These are phyloP conservation scores for Starmerella khaoyaiensis DNA, from an alignment of 805 yeast species.

Conservation along the genomic window DNA sequence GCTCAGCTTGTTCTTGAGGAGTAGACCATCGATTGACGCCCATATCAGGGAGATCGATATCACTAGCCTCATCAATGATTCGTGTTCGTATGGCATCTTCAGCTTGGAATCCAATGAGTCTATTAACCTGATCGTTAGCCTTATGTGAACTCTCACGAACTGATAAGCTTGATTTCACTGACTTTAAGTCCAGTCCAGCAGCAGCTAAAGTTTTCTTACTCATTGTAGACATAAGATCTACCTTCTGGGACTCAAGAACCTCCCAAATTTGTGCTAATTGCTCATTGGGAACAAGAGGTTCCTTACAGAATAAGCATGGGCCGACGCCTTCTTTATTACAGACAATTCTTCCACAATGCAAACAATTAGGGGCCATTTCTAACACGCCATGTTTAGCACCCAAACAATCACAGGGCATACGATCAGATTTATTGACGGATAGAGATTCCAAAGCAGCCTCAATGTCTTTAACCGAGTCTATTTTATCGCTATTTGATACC, in stretches of 20 bases:
- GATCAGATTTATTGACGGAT: slow-evolving; percentile 32
- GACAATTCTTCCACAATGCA: slow-evolving; percentile 86
- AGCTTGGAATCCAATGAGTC: slow-evolving; percentile 64
- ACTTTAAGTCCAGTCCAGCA: slow-evolving; percentile 26
- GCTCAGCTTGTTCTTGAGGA: slow-evolving; percentile 75
- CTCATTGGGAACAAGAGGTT: slow-evolving; percentile 46
- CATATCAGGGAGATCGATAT: slow-evolving; percentile 53
- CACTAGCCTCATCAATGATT: slow-evolving; percentile 87
- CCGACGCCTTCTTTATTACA: slow-evolving; percentile 84
- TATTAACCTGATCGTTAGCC: slow-evolving; percentile 67
- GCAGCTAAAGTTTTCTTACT: slow-evolving; percentile 30
- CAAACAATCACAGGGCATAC: slow-evolving; percentile 59
- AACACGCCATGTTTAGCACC: slow-evolving; percentile 80
- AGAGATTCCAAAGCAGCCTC: slow-evolving; percentile 47
- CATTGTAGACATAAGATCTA: slow-evolving; percentile 27
- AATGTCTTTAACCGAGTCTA: slow-evolving; percentile 49
- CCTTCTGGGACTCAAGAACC: slow-evolving; percentile 46
- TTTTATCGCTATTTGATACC: slow-evolving; percentile 28
- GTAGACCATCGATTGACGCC: slow-evolving; percentile 62
- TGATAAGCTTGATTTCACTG: not conserved
- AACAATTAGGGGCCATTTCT: slow-evolving; percentile 83
- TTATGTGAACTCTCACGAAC: slow-evolving; percentile 30
- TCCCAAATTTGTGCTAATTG: slow-evolving; percentile 46
- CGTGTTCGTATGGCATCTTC: slow-evolving; percentile 81
- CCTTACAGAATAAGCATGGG: slow-evolving; percentile 75